These are phyloP conservation scores for Nitzschia sp. DNA, from an alignment of 108 stramenopile species.

Conservation along the genomic window DNA sequence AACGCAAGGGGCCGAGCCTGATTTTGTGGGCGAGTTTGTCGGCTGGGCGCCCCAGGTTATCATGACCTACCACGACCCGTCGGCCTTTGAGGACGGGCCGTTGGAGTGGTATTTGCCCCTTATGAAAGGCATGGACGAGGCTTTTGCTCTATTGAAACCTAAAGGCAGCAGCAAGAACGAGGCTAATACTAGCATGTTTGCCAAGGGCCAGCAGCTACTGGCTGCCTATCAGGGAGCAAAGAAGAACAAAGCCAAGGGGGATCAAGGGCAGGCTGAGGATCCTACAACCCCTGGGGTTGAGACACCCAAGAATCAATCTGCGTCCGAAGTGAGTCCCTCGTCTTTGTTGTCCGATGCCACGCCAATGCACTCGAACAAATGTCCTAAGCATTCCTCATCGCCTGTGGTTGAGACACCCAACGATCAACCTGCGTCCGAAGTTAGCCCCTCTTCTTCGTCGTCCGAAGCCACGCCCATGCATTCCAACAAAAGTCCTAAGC, in stretches of 20 bases:
- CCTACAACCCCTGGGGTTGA: background rate
- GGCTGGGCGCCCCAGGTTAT: background rate
- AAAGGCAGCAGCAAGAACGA: too few species aligned
- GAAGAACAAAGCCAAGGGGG: background rate
- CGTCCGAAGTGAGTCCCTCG: background rate
- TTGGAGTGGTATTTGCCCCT: background rate
- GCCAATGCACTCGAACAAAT: background rate
- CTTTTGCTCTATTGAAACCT: background rate
- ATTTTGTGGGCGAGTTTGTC: background rate
- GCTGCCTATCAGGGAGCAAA: constrained; percentile 3
- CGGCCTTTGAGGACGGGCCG: background rate
- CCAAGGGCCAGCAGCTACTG: background rate
- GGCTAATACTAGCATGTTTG: background rate
- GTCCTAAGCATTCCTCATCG: background rate
- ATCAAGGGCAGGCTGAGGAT: background rate
- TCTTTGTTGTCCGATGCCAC: background rate
- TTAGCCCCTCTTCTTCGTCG: background rate
- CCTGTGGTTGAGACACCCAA: background rate
- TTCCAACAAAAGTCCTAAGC: constrained; percentile 3
- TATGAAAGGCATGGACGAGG: constrained; percentile 1
- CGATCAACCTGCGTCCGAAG: background rate
- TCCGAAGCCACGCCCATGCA: background rate
- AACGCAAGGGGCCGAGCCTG: background rate
- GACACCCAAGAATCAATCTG: background rate
- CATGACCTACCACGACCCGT: background rate